Base-by-base conservation (phyloP, 2,329 filamentous ascomycete species). In the Neonectria neomacrospora region DNA sequence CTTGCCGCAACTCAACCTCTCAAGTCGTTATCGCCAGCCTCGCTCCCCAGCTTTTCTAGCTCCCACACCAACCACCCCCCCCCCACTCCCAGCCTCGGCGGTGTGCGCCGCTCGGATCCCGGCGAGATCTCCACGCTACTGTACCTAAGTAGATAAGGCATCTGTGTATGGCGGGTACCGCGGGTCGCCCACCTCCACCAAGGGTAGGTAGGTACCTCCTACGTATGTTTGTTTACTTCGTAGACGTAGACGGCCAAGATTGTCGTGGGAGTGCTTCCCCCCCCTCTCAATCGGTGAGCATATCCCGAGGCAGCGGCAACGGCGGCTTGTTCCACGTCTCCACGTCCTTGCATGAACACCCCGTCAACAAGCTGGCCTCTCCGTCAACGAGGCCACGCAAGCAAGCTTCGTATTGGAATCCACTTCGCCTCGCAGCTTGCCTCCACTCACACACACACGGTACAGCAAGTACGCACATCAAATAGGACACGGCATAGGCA, bases 371-470 rank as follows among this genome's bases (percentile, higher is more conserved):
- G 16, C 23, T 28, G 9, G 26, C 26, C 18, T 18, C 45, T 34
- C 58, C 51, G 44, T 52, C 16, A 16, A 52, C n/a, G 9, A 50
- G 39, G 58, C 39, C 58, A 61, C 58, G 58, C 58, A 61, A 61
- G 53, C 53, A 26, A 47, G 26, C 2, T 52, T 37, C 47, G 9
- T 18, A 16, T 8, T 20, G 26, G 3, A 61, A 34, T 9, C 10
- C 28, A 39, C 47, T 26, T 53, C 45, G 20, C 16, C 16, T 45
- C n/a, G 39, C 26, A 28, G 20, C 3, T 44, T 26, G 23, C 23
- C 23, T 26, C 23, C 23, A 26, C 41, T 22, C 34, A 26, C 23
- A 47, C 12, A 9, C 6, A 52, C 23, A 22, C 22, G 28, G 51
- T 30, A 41, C 30, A 32, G 10, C 22, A 51, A 23, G 45, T 28